A percentile compares a stretch with the other conserved stretches of the same genome.
These are phyloP conservation scores for Xylaria intraflava DNA, from an alignment of 495 filamentous ascomycete genomes.

Conservation along the genomic window DNA sequence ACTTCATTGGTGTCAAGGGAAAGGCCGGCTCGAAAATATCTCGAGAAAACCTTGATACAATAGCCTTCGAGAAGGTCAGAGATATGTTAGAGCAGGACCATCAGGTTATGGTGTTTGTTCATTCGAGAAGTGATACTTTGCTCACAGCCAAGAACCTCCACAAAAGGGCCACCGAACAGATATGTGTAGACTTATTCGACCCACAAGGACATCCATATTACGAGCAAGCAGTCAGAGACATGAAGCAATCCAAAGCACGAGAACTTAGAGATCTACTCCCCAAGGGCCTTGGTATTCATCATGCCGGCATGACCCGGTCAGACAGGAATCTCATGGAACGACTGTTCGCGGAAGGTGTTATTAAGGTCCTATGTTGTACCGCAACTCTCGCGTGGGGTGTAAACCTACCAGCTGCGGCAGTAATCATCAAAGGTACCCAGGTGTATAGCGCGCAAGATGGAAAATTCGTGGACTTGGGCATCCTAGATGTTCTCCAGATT, in stretches of 20 bases:
- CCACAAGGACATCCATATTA: constrained; percentile 63
- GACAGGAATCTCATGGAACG: constrained; percentile 92
- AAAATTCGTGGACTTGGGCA: constrained; percentile 93
- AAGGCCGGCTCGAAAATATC: constrained; percentile 73
- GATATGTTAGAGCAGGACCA: constrained; percentile 83
- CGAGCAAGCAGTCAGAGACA: constrained; percentile 66
- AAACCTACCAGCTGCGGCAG: constrained; percentile 93
- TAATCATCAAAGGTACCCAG: constrained; percentile 96
- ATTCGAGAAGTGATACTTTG: constrained; percentile 90
- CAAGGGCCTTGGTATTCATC: constrained; percentile 89
- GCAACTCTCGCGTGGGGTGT: constrained; percentile 98
- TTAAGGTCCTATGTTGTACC: constrained; percentile 97
- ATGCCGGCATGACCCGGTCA: constrained; percentile 88
- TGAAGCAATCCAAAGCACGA: constrained; percentile 72
- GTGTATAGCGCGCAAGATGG: constrained; percentile 93
- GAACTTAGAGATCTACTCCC: constrained; percentile 84
- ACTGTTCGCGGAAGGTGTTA: constrained; percentile 77
- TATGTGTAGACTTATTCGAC: constrained; percentile 73
- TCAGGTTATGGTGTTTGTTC: constrained; percentile 98
- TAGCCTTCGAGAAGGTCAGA: constrained; percentile 88
- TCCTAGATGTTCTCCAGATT: constrained; percentile 95
- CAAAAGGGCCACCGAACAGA: constrained; percentile 77
- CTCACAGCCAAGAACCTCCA: constrained; percentile 77
- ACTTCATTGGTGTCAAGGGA: constrained; percentile 93
- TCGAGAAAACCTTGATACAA: constrained; percentile 78